phyloP scores from a whole-genome alignment of 2,329 filamentous ascomycete genomes.

The Colletotrichum sojae region DNA sequence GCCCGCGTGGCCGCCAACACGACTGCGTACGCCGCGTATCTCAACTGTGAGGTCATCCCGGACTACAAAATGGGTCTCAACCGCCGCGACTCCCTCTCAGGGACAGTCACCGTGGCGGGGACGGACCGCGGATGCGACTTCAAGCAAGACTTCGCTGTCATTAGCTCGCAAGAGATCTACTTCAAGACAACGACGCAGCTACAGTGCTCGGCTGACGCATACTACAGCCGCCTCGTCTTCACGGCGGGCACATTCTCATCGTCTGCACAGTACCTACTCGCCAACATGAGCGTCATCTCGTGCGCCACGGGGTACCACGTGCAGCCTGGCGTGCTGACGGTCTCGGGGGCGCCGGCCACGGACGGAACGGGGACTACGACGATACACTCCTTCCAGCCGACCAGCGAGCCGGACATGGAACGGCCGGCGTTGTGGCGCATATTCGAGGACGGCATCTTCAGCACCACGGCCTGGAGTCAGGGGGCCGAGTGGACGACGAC shows the following conservation, averaged over 20 bases:
- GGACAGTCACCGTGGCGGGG: background rate
- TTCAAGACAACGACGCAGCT: slow-evolving; percentile 9
- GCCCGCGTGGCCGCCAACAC: slow-evolving; percentile 9
- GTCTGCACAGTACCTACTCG: background rate
- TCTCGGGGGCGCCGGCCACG: background rate
- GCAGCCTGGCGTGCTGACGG: background rate
- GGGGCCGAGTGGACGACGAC: slow-evolving; percentile 16
- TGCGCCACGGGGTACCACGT: slow-evolving; percentile 18
- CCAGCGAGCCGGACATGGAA: background rate
- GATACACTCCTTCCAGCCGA: background rate
- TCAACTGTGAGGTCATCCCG: slow-evolving; percentile 11
- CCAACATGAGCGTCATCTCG: slow-evolving; percentile 25
- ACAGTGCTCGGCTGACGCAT: slow-evolving; percentile 10
- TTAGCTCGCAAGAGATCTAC: slow-evolving; percentile 7
- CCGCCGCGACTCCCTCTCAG: background rate
- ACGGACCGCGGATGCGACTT: slow-evolving; percentile 14
- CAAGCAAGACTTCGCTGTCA: slow-evolving; percentile 5
- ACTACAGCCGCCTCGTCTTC: slow-evolving; percentile 16
- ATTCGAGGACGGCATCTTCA: slow-evolving; percentile 16
- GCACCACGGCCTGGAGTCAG: slow-evolving; percentile 1
- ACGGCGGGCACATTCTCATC: background rate
- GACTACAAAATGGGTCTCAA: slow-evolving; percentile 10
- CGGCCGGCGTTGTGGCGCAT: slow-evolving; percentile 14
- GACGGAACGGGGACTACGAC: background rate
- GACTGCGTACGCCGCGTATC: slow-evolving; percentile 13